A percentile compares a stretch with the other conserved stretches of the same genome.
Evolutionary conservation across 169 alveolate genomes (phyloP).

Genomic region (Sarcocystis neurona): DNA sequence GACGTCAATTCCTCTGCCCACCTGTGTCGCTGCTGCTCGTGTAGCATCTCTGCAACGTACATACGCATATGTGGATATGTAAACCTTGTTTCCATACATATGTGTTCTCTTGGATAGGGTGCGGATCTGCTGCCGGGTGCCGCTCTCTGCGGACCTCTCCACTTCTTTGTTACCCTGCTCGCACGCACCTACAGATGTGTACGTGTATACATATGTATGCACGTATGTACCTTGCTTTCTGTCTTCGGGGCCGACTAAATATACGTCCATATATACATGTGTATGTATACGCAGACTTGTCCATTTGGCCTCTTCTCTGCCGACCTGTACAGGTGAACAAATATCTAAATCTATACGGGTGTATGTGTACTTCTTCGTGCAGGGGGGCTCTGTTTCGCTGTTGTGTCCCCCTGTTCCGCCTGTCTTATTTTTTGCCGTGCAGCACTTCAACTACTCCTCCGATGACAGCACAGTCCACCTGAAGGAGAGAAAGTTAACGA

Average conservation of each 20-base stretch:
- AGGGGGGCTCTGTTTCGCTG: neutral
- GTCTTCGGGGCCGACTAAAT: neutral
- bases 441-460: constrained; percentile 43
- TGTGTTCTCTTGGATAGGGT: too few relatives aligned
- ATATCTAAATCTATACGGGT: neutral
- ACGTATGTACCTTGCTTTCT: neutral
- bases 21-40: too few relatives aligned
- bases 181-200: neutral
- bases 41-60: too few relatives aligned
- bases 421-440: neutral
- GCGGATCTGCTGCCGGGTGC: too few relatives aligned
- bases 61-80: too few relatives aligned
- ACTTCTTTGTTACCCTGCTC: too few relatives aligned
- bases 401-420: neutral
- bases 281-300: too few relatives aligned
- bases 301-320: too few relatives aligned
- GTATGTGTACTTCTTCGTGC: neutral
- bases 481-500: constrained; percentile 17
- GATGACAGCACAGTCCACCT: constrained; percentile 30
- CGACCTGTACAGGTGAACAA: too few relatives aligned
- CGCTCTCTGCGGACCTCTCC: too few relatives aligned
- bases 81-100: too few relatives aligned
- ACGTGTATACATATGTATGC: neutral
- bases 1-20: too few relatives aligned
- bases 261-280: neutral